These are phyloP conservation scores for Lenwebbia sp. DNA, from an alignment of 345 rosid genomes.

Conservation along the genomic window DNA sequence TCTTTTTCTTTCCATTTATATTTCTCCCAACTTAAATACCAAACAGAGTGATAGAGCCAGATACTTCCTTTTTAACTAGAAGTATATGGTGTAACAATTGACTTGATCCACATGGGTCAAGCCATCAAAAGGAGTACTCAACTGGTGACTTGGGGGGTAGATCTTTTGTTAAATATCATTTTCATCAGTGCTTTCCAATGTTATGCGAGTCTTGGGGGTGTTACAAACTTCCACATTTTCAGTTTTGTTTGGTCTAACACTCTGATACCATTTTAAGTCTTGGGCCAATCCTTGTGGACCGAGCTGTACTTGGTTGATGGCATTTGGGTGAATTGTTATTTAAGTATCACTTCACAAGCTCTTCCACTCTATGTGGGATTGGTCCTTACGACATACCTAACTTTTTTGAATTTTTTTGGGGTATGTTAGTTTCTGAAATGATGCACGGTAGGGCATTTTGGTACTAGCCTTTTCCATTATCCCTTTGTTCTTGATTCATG, in stretches of 20 bases:
- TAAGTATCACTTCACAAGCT: not conserved
- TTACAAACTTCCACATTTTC: not conserved
- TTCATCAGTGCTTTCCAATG: not conserved
- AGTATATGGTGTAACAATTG: not conserved
- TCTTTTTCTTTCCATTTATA: not conserved
- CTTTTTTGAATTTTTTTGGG: not conserved
- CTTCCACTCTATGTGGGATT: not conserved
- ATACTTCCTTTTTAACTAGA: not conserved
- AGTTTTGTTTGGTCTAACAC: not conserved
- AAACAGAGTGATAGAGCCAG: not conserved
- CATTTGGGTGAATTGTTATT: not conserved
- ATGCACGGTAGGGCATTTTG: not conserved
- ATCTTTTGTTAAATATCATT: not conserved
- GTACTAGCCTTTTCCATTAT: not conserved
- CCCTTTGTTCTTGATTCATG: not conserved
- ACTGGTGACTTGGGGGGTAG: not conserved
- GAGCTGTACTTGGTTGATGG: not conserved
- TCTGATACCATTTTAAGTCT: not conserved
- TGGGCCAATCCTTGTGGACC: not conserved
- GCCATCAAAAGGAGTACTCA: not conserved
- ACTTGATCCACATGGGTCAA: not conserved
- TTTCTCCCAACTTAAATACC: not conserved
- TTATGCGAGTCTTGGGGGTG: not conserved
- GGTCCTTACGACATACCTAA: not conserved
- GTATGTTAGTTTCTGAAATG: not conserved